Evolutionary conservation across 2,329 filamentous ascomycete genomes (phyloP).

Genomic region (Neospermospora avenae): DNA sequence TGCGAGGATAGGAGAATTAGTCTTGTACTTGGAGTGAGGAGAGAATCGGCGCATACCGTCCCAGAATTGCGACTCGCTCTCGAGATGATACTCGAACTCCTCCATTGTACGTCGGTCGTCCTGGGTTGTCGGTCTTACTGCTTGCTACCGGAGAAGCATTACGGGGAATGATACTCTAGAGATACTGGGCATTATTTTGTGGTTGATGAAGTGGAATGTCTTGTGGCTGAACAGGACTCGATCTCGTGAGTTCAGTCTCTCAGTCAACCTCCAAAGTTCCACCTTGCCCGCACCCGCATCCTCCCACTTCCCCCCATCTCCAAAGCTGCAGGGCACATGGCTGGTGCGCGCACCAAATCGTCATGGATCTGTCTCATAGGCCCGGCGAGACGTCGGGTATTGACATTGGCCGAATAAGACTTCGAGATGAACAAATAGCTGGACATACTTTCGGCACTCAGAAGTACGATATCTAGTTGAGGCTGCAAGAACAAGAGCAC

Average conservation of each 20-base stretch:
- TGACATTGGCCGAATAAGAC: background rate
- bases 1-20: slow-evolving; percentile 2
- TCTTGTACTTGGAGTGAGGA: background rate
- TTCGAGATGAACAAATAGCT: too few relatives aligned
- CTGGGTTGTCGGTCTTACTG: background rate
- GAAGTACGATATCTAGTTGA: too few relatives aligned
- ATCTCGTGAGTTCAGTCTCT: background rate
- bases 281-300: background rate
- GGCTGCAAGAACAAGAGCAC: too few relatives aligned
- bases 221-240: background rate
- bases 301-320: background rate
- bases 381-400: background rate
- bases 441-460: too few relatives aligned
- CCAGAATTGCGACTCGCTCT: slow-evolving; percentile 88
- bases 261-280: background rate
- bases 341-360: background rate
- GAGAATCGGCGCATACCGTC: slow-evolving; percentile 53
- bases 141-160: slow-evolving; percentile 31
- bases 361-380: background rate
- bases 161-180: slow-evolving; percentile 15
- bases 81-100: slow-evolving; percentile 67
- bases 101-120: slow-evolving; percentile 37
- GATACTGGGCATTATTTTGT: background rate
- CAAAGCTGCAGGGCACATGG: background rate
- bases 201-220: background rate